phyloP scores from a whole-genome alignment of 2,329 filamentous ascomycete species.

The Venturia pyrina region DNA sequence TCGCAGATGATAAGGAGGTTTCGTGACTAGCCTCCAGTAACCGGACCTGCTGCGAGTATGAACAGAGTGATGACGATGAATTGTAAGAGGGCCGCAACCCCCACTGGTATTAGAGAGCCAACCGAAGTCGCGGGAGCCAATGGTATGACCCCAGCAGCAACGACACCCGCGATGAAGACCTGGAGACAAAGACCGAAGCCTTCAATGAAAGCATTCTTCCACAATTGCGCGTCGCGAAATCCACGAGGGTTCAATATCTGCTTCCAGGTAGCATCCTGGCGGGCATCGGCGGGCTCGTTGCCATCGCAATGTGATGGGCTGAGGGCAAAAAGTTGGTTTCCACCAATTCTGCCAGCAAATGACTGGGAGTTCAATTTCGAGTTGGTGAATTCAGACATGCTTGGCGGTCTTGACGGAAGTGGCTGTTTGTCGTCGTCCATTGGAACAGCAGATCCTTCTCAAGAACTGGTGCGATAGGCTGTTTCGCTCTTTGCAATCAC shows the following conservation, averaged over 20 bases:
- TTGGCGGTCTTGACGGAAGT: neutral
- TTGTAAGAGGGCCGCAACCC: conserved; percentile 8
- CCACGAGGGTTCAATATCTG: conserved; percentile 2
- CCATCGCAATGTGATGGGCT: conserved; percentile 7
- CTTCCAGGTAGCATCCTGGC: conserved; percentile 6
- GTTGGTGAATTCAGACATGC: neutral
- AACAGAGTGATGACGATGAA: conserved; percentile 11
- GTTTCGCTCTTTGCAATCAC: neutral
- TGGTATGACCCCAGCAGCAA: neutral
- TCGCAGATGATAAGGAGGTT: neutral
- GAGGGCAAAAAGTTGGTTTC: conserved; percentile 17
- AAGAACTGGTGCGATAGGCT: neutral
- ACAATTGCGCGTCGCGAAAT: conserved; percentile 9
- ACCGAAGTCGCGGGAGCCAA: neutral
- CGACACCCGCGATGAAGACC: conserved; percentile 7
- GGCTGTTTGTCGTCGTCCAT: neutral
- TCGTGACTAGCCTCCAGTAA: conserved; percentile 3
- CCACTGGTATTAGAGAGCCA: conserved; percentile 9
- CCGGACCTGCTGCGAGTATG: conserved; percentile 7
- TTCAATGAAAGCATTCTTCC: conserved; percentile 11
- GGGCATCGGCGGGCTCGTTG: conserved; percentile 14
- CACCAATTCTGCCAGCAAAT: conserved; percentile 17
- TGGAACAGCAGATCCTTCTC: neutral
- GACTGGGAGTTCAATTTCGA: conserved; percentile 10
- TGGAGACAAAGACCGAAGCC: conserved; percentile 9